phyloP scores from a whole-genome alignment of 2,329 filamentous ascomycete genomes.

The Colletotrichum plurivorum region DNA sequence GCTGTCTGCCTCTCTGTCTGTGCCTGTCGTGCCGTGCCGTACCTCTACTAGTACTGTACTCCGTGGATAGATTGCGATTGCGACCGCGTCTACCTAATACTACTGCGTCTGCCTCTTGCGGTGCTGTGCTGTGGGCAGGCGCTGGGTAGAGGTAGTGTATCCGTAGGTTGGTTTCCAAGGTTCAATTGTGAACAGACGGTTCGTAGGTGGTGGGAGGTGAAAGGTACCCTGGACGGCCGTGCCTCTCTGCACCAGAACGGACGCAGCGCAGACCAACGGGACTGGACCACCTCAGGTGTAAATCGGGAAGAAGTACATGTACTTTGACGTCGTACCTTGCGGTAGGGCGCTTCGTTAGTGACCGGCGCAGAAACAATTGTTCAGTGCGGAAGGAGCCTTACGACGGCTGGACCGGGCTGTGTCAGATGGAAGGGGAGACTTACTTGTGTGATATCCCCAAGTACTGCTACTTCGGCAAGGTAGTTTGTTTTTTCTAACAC shows the following conservation, averaged over 20 bases:
- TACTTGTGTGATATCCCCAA: no score
- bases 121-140: conserved; percentile 15
- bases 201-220: conserved; percentile 4
- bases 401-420: not conserved
- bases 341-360: conserved; percentile 23
- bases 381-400: not conserved
- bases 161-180: not conserved
- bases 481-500: not conserved
- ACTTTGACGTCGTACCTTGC: conserved; percentile 19
- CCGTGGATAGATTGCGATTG: no score
- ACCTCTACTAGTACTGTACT: no score
- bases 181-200: no score
- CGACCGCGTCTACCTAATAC: no score
- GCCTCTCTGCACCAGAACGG: conserved; percentile 28
- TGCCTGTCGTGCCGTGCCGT: conserved; percentile 8
- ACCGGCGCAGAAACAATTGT: conserved; percentile 4
- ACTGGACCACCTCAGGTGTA: conserved; percentile 32
- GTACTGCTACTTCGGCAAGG: not conserved
- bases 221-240: conserved; percentile 26
- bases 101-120: no score
- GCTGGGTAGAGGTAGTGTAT: conserved; percentile 2
- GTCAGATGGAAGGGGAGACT: no score
- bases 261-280: conserved; percentile 18
- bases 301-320: conserved; percentile 11
- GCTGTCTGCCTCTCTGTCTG: conserved; percentile 22